A percentile compares a stretch with the other conserved stretches of the same genome.
Conservation (phyloP, 768 basidiomycete species). For the Hericium rajendrae region DNA sequence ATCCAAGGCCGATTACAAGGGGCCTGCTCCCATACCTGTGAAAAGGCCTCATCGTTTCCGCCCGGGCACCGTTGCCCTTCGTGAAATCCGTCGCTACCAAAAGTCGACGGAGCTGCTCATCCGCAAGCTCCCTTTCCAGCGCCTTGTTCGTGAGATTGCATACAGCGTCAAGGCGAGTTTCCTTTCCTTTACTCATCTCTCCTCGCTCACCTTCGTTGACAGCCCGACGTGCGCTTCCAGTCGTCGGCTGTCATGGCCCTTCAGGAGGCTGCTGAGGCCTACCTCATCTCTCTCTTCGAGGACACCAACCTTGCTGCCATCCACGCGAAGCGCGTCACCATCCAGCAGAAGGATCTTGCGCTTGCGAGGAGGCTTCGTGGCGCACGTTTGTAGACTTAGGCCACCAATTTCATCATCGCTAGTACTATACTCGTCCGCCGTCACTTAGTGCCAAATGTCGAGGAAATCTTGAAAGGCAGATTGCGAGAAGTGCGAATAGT, state of each 20-base stretch:
- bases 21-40: conserved; percentile 69
- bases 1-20: background rate
- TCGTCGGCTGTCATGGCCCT: conserved; percentile 88
- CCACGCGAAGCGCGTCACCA: conserved; percentile 83
- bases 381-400: conserved; percentile 55
- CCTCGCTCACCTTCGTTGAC: conserved; percentile 1
- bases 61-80: conserved; percentile 85
- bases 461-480: no score
- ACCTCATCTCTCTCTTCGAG: conserved; percentile 74
- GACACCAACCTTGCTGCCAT: conserved; percentile 82
- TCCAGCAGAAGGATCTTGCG: conserved; percentile 82
- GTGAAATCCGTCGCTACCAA: conserved; percentile 88
- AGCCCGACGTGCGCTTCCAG: conserved; percentile 91
- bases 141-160: conserved; percentile 90
- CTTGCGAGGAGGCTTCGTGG: conserved; percentile 81
- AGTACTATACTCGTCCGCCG: background rate
- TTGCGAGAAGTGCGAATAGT: no score
- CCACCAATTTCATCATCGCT: background rate
- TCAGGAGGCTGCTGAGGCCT: conserved; percentile 85
- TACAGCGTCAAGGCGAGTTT: conserved; percentile 77
- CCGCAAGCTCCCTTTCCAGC: conserved; percentile 89
- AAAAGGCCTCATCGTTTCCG: conserved; percentile 94
- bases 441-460: no score
- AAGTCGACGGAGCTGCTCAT: conserved; percentile 90
- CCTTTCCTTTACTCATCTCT: background rate